phyloP scores from a whole-genome alignment of 306 rosid species.

The Ceratonia siliqua region DNA sequence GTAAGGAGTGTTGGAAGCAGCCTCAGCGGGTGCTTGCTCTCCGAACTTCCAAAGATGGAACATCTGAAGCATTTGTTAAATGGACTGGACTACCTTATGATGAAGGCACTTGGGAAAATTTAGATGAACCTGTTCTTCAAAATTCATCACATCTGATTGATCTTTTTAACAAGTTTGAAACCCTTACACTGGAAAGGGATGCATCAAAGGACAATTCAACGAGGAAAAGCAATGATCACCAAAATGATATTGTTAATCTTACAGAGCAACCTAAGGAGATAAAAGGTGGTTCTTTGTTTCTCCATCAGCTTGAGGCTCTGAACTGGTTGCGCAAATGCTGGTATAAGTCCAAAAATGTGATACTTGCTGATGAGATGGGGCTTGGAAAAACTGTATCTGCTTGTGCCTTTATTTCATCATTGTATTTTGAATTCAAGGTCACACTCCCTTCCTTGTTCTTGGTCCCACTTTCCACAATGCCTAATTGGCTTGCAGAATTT shows the following conservation, averaged over 20 bases:
- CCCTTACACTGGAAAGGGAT: conserved; percentile 66
- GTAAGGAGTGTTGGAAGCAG: conserved; percentile 91
- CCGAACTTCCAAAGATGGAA: conserved; percentile 54
- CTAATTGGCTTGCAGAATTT: conserved; percentile 98
- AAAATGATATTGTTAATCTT: conserved; percentile 68
- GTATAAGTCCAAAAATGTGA: conserved; percentile 92
- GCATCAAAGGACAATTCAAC: conserved; percentile 56
- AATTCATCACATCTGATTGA: conserved; percentile 61
- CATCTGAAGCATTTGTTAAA: conserved; percentile 75
- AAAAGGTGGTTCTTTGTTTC: conserved; percentile 93
- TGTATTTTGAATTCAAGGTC: conserved; percentile 89
- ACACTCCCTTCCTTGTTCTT: conserved; percentile 93
- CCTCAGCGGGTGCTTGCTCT: conserved; percentile 93
- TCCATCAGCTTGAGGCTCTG: conserved; percentile 99
- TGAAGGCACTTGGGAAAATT: conserved; percentile 97
- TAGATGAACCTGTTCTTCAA: conserved; percentile 77
- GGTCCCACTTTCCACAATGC: conserved; percentile 99
- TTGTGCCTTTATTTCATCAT: conserved; percentile 82
- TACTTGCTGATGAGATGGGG: conserved; percentile 99
- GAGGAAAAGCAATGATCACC: conserved; percentile 52
- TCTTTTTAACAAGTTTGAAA: conserved; percentile 64
- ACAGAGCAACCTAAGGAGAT: conserved; percentile 91
- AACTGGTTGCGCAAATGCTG: conserved; percentile 99
- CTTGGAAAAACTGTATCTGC: conserved; percentile 99
- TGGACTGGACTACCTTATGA: conserved; percentile 93